Percentiles rank a stretch among this genome's conserved stretches.
These are phyloP conservation scores for Peronosclerospora sorghi DNA, from an alignment of 352 stramenopile genomes.

Conservation along the genomic window DNA sequence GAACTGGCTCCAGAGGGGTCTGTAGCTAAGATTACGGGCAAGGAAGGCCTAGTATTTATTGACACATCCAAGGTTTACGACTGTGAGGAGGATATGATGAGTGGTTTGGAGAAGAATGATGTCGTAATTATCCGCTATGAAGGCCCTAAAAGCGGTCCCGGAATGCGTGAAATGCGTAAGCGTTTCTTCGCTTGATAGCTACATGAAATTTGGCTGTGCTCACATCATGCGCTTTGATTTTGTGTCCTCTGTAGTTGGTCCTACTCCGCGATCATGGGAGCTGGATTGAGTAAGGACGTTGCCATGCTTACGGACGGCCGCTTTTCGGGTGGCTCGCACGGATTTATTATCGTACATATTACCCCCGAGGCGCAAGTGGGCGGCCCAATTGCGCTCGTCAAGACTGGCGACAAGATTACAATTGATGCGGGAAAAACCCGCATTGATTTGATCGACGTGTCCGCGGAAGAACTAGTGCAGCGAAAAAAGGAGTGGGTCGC, in stretches of 20 bases:
- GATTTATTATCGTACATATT: conserved; percentile 98
- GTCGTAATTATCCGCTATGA: conserved; percentile 99
- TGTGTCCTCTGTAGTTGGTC: conserved; percentile 7
- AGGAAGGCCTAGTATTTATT: conserved; percentile 81
- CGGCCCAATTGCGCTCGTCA: conserved; percentile 93
- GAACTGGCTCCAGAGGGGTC: conserved; percentile 93
- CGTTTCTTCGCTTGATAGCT: conserved; percentile 4
- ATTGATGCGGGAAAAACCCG: conserved; percentile 92
- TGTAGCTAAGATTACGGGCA: conserved; percentile 93
- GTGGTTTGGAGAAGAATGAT: conserved; percentile 67
- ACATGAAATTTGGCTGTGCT: conserved; percentile 3
- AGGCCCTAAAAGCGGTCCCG: conserved; percentile 94
- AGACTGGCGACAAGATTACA: conserved; percentile 93
- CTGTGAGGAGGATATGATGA: conserved; percentile 95
- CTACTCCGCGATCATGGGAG: conserved; percentile 93
- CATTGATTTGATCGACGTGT: conserved; percentile 90
- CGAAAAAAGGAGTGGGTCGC: conserved; percentile 85
- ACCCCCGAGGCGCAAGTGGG: conserved; percentile 97
- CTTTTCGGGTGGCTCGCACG: conserved; percentile 96
- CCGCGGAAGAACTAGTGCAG: conserved; percentile 70
- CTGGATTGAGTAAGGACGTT: conserved; percentile 93
- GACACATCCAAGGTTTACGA: conserved; percentile 89
- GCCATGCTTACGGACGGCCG: conserved; percentile 96
- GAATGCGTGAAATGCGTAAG: conserved; percentile 95
- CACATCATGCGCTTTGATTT: conserved; percentile 1